These are phyloP conservation scores for Geotrichum bryndzae DNA, from an alignment of 1,139 yeast genomes.

Conservation along the genomic window DNA sequence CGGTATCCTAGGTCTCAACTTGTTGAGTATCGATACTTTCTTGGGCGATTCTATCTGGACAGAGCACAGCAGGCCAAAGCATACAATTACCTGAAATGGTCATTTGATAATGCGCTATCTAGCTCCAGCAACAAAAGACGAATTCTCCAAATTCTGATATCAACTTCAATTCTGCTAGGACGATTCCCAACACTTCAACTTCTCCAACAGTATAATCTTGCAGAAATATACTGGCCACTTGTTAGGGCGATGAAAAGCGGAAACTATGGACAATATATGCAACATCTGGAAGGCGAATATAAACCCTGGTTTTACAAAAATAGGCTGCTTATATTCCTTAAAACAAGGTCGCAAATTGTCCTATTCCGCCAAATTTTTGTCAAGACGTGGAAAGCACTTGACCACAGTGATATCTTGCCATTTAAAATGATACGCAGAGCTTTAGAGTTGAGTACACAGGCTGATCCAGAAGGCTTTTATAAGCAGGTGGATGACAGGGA, in stretches of 20 bases:
- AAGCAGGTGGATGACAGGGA: slow-evolving; percentile 17
- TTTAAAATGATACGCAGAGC: slow-evolving; percentile 14
- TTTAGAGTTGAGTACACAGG: slow-evolving; percentile 2
- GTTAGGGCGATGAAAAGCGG: slow-evolving; percentile 27
- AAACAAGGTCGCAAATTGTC: slow-evolving; percentile 7
- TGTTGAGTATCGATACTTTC: slow-evolving; percentile 60
- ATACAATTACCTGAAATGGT: slow-evolving; percentile 57
- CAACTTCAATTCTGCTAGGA: slow-evolving; percentile 42
- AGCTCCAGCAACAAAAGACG: slow-evolving; percentile 35
- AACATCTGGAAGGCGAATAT: slow-evolving; percentile 24
- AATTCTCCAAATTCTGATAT: slow-evolving; percentile 50
- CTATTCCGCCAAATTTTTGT: slow-evolving; percentile 31
- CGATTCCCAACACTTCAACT: slow-evolving; percentile 29
- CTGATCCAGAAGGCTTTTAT: slow-evolving; percentile 11
- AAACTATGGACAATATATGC: slow-evolving; percentile 26
- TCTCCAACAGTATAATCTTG: slow-evolving; percentile 25
- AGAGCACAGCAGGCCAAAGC: slow-evolving; percentile 55
- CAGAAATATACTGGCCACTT: slow-evolving; percentile 30
- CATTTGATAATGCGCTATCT: slow-evolving; percentile 45
- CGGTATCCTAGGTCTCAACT: slow-evolving; percentile 48
- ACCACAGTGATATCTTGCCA: slow-evolving; percentile 1
- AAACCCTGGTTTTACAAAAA: slow-evolving; percentile 27
- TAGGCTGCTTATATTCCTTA: slow-evolving; percentile 29
- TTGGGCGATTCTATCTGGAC: slow-evolving; percentile 60
- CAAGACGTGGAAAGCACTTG: slow-evolving; percentile 7